Conservation (phyloP, 176 grass and related monocot genomes). For the barley (Hordeum vulgare) region MorexV3_pseudomolecules_assembly NC_058519.1:418055045-418055544, state of each 20-base stretch:
- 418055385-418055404: neutral
- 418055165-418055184: conserved; percentile 70
- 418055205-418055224: neutral
- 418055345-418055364: conserved; percentile 65
- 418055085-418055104: neutral
- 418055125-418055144: conserved; percentile 80
- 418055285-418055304: conserved; percentile 57
- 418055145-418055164: conserved; percentile 77
- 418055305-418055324: conserved; percentile 73
- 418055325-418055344: conserved; percentile 60
- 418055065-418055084: neutral
- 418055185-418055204: conserved; percentile 69
- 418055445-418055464: neutral
- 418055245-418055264: neutral
- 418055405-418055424: neutral
- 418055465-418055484: too few species aligned
- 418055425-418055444: neutral
- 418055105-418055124: conserved; percentile 32
- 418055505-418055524: too few species aligned
- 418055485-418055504: too few species aligned
- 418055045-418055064: neutral
- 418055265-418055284: neutral
- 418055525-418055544: too few species aligned
- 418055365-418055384: conserved; percentile 50
- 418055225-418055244: neutral